Evolutionary conservation across 176 grass and related monocot genomes (phyloP), one percentile per base, ranked within the genome.

Genomic region (Carex parvula): DNA sequence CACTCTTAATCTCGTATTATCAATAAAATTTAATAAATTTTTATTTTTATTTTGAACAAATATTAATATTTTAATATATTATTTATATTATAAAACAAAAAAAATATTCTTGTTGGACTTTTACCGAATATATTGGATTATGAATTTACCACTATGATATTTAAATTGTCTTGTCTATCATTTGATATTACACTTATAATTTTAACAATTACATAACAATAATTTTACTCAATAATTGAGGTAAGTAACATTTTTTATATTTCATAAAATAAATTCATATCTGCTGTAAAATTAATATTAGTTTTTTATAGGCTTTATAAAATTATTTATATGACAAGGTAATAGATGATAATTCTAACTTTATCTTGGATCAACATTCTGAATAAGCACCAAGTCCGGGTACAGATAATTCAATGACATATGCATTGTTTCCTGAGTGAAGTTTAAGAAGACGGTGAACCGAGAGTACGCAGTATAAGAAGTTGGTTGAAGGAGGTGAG

Each of bases 401-500:
- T 4, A 17, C 13, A 14, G 6, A 6, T 64, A 24, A 5, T 22
- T 1, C 42, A 50, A 73, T 50, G 13, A 74, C 8, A 53, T 22
- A 74, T 74, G 41, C 3, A 20, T 53, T 29, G n/a, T 52, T 74
- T 53, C 2, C 64, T 15, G 14, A 37, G 7, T 17, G 30, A 30
- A 35, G 26, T 33, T 66, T 4, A 33, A 35, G 8, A 0, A 74
- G 5, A 75, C 6, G 46, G 73, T 56, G 10, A 32, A 78, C 73
- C 73, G 22, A 78, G 73, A 57, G 52, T 56, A 78, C 5, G 11
- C 42, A 83, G 37, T 13, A 22, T 10, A 54, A 15, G 10, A 15
- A 66, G 33, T 63, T 66, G 3, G 81, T 83, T 83, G 42, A 83
- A 81, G 29, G 50, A 22, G 14, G 62, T 64, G 79, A 64, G 79